Evolutionary conservation across 192 early-diverging fungal species (phyloP).

Genomic region (Dissophora ornata): DNA sequence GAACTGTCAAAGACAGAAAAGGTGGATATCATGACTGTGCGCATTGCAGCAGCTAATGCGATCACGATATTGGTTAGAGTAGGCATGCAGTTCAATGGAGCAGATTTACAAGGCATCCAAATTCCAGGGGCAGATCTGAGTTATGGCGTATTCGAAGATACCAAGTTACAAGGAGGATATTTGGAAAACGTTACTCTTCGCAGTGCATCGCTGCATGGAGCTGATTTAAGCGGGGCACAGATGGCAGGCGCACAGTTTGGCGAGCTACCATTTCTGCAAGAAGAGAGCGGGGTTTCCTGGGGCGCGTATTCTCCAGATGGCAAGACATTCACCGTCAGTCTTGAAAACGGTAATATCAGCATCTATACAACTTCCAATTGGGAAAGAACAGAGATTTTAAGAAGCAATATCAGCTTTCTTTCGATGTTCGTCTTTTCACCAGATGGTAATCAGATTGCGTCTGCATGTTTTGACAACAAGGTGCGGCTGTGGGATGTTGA

Average conservation of each 20-base stretch:
- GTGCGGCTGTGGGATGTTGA: too few species aligned
- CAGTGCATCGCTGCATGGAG: not conserved
- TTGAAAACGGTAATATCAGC: not conserved
- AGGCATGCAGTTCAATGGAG: not conserved
- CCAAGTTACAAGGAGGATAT: constrained; percentile 10
- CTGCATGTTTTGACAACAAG: too few species aligned
- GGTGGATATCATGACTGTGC: not conserved
- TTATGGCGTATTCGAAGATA: not conserved
- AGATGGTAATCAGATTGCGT: too few species aligned
- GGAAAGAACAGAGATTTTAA: too few species aligned
- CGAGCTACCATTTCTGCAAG: constrained; percentile 7
- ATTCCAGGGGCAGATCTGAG: constrained; percentile 16
- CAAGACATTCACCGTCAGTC: not conserved
- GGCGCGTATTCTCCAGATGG: constrained; percentile 15
- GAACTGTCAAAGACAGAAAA: not conserved
- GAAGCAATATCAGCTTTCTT: too few species aligned
- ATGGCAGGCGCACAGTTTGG: constrained; percentile 1
- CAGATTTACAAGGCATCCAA: not conserved
- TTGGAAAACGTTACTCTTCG: not conserved
- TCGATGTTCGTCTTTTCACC: too few species aligned
- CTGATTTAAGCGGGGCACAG: not conserved
- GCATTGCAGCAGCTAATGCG: constrained; percentile 12
- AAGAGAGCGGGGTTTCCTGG: not conserved
- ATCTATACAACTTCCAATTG: not conserved
- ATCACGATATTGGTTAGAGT: too few species aligned